Evolutionary conservation across 1,139 yeast species (phyloP).

Genomic region (Debaryomycetaceae sp.): DNA sequence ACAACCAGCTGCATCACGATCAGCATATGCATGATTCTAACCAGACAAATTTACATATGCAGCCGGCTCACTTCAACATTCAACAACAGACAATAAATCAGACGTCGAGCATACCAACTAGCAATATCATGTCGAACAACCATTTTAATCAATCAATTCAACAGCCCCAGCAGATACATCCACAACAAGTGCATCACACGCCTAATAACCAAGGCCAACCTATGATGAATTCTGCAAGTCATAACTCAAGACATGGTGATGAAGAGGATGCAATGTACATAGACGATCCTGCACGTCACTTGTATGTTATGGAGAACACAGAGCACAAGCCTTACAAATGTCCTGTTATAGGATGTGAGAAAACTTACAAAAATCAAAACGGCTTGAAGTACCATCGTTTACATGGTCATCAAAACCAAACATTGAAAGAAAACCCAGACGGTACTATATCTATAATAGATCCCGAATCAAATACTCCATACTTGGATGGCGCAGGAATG

Average conservation of each 20-base stretch:
- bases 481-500: conserved; percentile 87
- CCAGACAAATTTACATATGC: conserved; percentile 13
- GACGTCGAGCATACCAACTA: conserved; percentile 13
- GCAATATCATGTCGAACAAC: conserved; percentile 7
- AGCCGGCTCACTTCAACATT: conserved; percentile 18
- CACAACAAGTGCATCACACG: conserved; percentile 13
- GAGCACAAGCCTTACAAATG: conserved; percentile 96
- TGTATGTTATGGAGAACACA: conserved; percentile 87
- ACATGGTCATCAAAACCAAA: conserved; percentile 97
- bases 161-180: conserved; percentile 14
- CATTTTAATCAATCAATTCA: conserved; percentile 16
- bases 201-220: conserved; percentile 13
- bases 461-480: conserved; percentile 88
- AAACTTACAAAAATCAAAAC: conserved; percentile 94
- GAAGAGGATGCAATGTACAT: conserved; percentile 61
- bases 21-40: conserved; percentile 6
- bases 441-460: conserved; percentile 91
- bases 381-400: conserved; percentile 93
- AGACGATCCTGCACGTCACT: conserved; percentile 91
- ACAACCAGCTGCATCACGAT: conserved; percentile 10
- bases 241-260: conserved; percentile 31
- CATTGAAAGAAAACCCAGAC: conserved; percentile 83
- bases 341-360: conserved; percentile 97
- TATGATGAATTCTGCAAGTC: conserved; percentile 14
- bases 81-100: conserved; percentile 21